Base-by-base conservation (phyloP, 2,329 filamentous ascomycete genomes). In the Alternaria arborescens region DNA sequence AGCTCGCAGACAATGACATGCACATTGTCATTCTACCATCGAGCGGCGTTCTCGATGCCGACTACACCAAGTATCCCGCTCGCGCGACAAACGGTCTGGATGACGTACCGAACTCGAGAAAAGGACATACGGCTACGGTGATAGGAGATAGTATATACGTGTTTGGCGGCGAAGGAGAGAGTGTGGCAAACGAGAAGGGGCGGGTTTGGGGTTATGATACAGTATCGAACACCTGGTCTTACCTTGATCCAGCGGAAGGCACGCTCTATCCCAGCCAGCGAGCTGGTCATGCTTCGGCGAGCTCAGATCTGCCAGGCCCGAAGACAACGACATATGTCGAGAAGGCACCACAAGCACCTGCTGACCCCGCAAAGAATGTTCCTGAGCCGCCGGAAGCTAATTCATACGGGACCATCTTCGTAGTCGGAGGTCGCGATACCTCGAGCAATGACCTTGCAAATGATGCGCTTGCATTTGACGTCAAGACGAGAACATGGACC, bases 381-480 rank as follows among this genome's bases (percentile, higher is more conserved):
- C 80, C 80, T 4, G 80, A 82, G 20, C 80, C 80, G 2, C 71
- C 79, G 4, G 72, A 72, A 5, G 54, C 73, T 3, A 75, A 78
- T 54, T 71, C 77, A 1, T 83, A 84, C 72, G 83, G 84, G 44
- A 83, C 85, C 3, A 71, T 88, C 8, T 78, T 87, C 47, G 72
- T 87, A 0, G 76, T 84, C 44, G 85, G 84, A 22, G 86, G 86
- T 3, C 73, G 63, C 8, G 65, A 73, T 22, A 61, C 50, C 16
- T 52, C 61, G n/a, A 70, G 42, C 8, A 60, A 62, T 8, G 52
- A 71, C 34, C 65, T 76, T 2, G 62, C 79, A 8, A 78, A 76
- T 8, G 85, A 87, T 62, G 80, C 81, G 8, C 85, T 85, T 79
- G 77, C 82, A 36, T 87, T 86, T 65, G 81, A 86, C 58, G 78